Conservation (phyloP, 2,329 filamentous ascomycete species). For the Graphiopsis chlorocephala region DNA sequence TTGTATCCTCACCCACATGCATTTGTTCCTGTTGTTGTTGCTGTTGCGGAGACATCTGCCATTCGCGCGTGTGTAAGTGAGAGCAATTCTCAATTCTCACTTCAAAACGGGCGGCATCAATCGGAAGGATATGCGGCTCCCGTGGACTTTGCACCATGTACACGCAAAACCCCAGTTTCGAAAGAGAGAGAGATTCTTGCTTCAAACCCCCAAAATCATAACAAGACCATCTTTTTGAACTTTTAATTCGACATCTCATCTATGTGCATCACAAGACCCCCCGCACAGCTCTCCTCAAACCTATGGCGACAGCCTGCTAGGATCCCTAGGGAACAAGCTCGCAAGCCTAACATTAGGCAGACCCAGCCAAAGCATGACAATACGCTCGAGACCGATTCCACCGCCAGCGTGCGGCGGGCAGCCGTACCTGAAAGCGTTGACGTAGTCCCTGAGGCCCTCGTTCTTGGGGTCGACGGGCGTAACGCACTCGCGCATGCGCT, state of each 20-base stretch:
- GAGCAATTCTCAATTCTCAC: no score
- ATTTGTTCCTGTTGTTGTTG: no score
- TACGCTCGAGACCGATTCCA: slow-evolving; percentile 63
- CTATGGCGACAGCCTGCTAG: slow-evolving; percentile 52
- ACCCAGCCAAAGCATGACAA: slow-evolving; percentile 65
- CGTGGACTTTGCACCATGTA: no score
- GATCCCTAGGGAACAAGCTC: slow-evolving; percentile 63
- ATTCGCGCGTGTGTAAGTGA: no score
- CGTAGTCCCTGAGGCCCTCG: slow-evolving; percentile 62
- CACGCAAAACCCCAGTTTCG: no score
- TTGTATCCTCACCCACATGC: no score
- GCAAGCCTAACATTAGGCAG: slow-evolving; percentile 62
- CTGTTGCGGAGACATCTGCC: no score
- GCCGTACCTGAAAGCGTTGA: slow-evolving; percentile 62
- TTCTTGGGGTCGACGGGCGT: slow-evolving; percentile 55
- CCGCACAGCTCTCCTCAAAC: background rate
- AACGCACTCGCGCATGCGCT: slow-evolving; percentile 58
- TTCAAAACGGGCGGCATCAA: no score
- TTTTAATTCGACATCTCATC: background rate
- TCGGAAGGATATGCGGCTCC: no score
- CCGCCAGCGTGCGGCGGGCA: slow-evolving; percentile 64
- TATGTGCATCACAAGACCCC: background rate
- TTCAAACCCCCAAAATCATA: background rate
- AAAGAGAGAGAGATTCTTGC: no score
- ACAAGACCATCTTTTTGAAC: background rate